Base-by-base conservation (phyloP, 2,329 filamentous ascomycete species). In the Elsinoe ampelina region DNA sequence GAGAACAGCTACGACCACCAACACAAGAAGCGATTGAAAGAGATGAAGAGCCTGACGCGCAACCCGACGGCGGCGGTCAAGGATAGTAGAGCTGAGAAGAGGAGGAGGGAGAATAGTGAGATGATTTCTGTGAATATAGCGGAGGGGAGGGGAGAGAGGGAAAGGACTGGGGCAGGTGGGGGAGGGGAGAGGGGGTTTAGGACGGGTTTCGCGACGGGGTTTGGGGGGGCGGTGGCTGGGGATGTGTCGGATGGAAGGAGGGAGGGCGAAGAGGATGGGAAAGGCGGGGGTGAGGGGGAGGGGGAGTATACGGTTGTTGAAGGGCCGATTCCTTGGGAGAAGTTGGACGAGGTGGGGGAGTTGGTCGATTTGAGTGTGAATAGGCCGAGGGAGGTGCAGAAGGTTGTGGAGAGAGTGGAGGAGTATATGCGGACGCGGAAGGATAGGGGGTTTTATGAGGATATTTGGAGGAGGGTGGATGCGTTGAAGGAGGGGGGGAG, bases 1-100 rank as follows among this genome's bases (percentile, higher is more conserved):
- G 87, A 96, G 57, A 84, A 84, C 61, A 93, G 87, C 65, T 97
- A 97, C 72, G 93, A 97, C 68, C 93, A 98, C 73, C 87, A 88
- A 64, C 93, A 98, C 72, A 91, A 90, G 70, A 90, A 95, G 69
- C 86, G 88, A 51, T 80, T 91, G 58, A 88, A 89, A 71, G 87
- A 93, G 65, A 90, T 92, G 87, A 89, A 89, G 72, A 84, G 87
- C 65, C 85, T 91, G 77, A 84, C 86, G 32, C 83, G 85, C 63
- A 85, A 89, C 62, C 83, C 86, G 1, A 79, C 78, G 55, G 83
- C 82, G 20, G 79, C 77, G 12, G 80, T 78, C 19, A 81, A 83
- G 63, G 83, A 85, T 1, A 77, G 84, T n/a, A 83, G 82, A 64
- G 81, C 83, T 34, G 84, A 89, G 47, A 65, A 57, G 52, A 57